Conservation (phyloP, 371 early-diverging fungal species). For the Zychaea mexicana region DNA sequence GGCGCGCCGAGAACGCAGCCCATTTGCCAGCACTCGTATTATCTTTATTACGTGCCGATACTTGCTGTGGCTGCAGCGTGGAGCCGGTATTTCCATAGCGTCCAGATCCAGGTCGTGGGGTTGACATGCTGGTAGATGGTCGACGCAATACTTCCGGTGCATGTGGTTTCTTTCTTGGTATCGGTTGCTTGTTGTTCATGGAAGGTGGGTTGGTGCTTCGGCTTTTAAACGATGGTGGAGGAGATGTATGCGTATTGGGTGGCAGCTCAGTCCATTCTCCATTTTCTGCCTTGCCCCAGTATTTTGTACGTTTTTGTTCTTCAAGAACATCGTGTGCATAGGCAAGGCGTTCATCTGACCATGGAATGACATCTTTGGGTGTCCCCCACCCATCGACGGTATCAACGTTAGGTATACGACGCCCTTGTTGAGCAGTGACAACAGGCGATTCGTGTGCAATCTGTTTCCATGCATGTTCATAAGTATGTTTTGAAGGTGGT, state of each 20-base stretch:
- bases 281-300: constrained; percentile 24
- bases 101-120: not conserved
- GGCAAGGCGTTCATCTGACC: constrained; percentile 38
- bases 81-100: too few species aligned
- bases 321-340: constrained; percentile 36
- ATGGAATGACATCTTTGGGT: constrained; percentile 19
- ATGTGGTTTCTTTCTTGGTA: not conserved
- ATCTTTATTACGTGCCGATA: not conserved
- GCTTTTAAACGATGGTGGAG: not conserved
- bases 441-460: not conserved
- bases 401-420: not conserved
- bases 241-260: not conserved
- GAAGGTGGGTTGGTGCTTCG: not conserved
- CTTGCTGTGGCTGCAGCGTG: too few species aligned
- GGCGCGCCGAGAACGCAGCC: not conserved
- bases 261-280: constrained; percentile 5
- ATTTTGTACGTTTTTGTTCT: constrained; percentile 32
- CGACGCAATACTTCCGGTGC: not conserved
- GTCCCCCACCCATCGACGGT: constrained; percentile 40
- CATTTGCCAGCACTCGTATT: not conserved
- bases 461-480: constrained; percentile 14
- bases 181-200: not conserved
- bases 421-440: not conserved
- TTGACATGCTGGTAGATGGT: not conserved
- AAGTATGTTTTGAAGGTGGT: not conserved